Base-by-base conservation (phyloP, 352 stramenopile genomes). In the Globisporangium polare region DNA sequence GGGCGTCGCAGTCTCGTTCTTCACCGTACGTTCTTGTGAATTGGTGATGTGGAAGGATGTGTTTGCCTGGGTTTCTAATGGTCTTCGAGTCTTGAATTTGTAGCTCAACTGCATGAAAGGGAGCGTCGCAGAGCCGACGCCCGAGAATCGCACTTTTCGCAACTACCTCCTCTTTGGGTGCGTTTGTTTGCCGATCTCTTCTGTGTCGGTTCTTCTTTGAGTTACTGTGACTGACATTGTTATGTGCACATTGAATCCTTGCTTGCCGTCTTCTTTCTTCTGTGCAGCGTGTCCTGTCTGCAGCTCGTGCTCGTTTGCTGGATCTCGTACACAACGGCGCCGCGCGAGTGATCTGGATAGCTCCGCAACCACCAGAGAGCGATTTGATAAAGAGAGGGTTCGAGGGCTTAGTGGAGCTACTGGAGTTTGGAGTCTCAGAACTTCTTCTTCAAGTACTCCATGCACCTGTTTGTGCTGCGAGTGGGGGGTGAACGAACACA, bases 11-110 rank as follows among this genome's bases (percentile, higher is more conserved):
- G 76, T 96, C 18, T 96, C 87, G 35, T 99, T 91, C 78, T 99
- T 99, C 73, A 98, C 96, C 73, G 82, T 99, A 56, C 86, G 68
- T 65, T 63, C n/a, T n/a, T n/a, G n/a, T n/a, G n/a, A n/a, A n/a
- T n/a, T n/a, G n/a, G n/a, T n/a, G n/a, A n/a, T n/a, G n/a, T n/a
- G n/a, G n/a, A n/a, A n/a, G n/a, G n/a, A n/a, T n/a, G n/a, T n/a
- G n/a, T n/a, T n/a, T n/a, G n/a, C n/a, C n/a, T n/a, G n/a, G n/a
- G 57, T 24, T 50, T 50, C 43, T 50, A 18, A 50, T 27, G 20
- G 8, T 2, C 7, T 17, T 13, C 8, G 29, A n/a, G 15, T 24
- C 12, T 43, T 39, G 17, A 18, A 35, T 26, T 41, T 15, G 35
- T 46, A 95, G 86, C 81, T 95, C 31, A 92, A 95, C 58, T 93